Base-by-base conservation (phyloP, 148 eudicot species). In the Silene latifolia region DNA sequence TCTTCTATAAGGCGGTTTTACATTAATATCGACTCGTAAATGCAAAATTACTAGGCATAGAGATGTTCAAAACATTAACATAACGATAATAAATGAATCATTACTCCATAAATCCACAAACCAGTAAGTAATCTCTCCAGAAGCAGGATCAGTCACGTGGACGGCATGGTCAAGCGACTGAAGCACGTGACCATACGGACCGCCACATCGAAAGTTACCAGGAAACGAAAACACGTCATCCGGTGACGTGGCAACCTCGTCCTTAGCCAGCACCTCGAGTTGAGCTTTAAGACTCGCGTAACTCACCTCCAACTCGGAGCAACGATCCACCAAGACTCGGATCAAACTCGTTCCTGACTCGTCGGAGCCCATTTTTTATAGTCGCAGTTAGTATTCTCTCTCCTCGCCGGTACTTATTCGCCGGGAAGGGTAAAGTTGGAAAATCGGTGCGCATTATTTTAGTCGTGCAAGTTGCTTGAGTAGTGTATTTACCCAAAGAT, bases 161-260 rank as follows among this genome's bases (percentile, higher is more conserved):
- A 81, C 78, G 56, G 80, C 77, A 51, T 81, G 84, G 3, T 66
- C 18, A 23, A 81, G 24, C 10, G 72, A 67, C 66, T 73, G 65
- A 12, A 81, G 74, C 84, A 81, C 80, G 80, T 77, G 80, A 24
- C 58, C 25, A 44, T 61, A 81, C 39, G 80, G 84, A 35, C 25
- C 19, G 5, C 63, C 63, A 9, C 23, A 17, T 1, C 71, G 14
- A n/a, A 76, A 81, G 25, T 72, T 81, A 0, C 80, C 83, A 6
- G 80, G 83, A 53, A 73, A 73, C 4, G 71, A 47, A 39, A 48
- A 3, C 25, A 21, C 67, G 62, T 59, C 69, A 29, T 54, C 67
- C 29, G 23, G 23, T 27, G 15, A 4, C 39, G 9, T 15, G 4
- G 59, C 23, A 51, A 2, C 2, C 18, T 39, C 39, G 0, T 13